Evolutionary conservation across 2,329 filamentous ascomycete genomes (phyloP).

Genomic region (Xylariaceae sp.): DNA sequence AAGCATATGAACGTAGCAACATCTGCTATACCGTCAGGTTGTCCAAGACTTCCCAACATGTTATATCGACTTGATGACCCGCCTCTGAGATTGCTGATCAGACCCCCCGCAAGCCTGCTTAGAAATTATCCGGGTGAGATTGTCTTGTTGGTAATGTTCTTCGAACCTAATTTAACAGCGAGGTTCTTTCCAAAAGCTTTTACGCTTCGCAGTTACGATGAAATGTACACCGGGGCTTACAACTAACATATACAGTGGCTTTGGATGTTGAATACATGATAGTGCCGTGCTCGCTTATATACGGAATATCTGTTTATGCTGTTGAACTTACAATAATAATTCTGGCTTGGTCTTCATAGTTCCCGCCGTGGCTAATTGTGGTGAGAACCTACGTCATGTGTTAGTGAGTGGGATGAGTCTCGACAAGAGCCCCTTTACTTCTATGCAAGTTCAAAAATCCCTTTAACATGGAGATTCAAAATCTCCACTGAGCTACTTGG

Average conservation of each 20-base stretch:
- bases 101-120: not conserved
- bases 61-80: not conserved
- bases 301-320: not conserved
- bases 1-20: not conserved
- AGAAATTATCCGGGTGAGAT: not conserved
- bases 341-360: not conserved
- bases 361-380: not conserved
- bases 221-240: too few species aligned
- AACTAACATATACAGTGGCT: not conserved
- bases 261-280: constrained; percentile 6
- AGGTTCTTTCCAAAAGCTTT: not conserved
- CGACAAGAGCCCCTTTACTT: not conserved
- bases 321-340: constrained; percentile 2
- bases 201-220: not conserved
- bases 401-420: not conserved
- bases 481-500: not conserved
- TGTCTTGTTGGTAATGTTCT: not conserved
- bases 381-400: not conserved
- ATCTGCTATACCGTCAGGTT: not conserved
- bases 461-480: constrained; percentile 4
- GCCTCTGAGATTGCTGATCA: not conserved
- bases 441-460: not conserved
- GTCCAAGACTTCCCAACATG: not conserved
- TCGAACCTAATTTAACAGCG: not conserved
- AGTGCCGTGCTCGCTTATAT: not conserved